These are phyloP conservation scores for Phytophthora foliorum DNA, from an alignment of 352 stramenopile genomes.

Conservation along the genomic window DNA sequence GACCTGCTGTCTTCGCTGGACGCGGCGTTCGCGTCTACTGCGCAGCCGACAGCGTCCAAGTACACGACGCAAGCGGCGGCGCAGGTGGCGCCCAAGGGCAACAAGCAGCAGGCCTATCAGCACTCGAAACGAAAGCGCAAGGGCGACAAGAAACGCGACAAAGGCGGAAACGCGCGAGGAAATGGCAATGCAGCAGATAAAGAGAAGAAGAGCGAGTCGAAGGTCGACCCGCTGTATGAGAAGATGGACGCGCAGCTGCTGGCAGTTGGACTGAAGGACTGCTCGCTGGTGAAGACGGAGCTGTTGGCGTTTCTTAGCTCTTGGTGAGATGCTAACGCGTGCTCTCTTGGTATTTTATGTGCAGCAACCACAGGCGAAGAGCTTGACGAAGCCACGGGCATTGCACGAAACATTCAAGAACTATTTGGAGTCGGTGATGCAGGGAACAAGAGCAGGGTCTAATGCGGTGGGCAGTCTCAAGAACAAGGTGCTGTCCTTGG, in stretches of 20 bases:
- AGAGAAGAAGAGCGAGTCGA: slow-evolving; percentile 18
- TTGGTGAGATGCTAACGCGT: slow-evolving; percentile 7
- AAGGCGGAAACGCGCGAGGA: slow-evolving; percentile 11
- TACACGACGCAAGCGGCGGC: slow-evolving; percentile 73
- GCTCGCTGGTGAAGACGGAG: slow-evolving; percentile 58
- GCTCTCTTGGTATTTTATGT: slow-evolving; percentile 1
- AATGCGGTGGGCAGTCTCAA: slow-evolving; percentile 65
- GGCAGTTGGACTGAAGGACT: slow-evolving; percentile 70
- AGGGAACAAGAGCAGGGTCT: slow-evolving; percentile 20
- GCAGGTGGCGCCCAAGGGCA: slow-evolving; percentile 40
- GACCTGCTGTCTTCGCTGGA: slow-evolving; percentile 85
- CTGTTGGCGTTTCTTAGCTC: neutral
- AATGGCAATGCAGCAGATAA: slow-evolving; percentile 12
- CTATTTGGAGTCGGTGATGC: slow-evolving; percentile 50
- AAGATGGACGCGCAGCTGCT: slow-evolving; percentile 61
- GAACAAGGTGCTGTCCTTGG: slow-evolving; percentile 84
- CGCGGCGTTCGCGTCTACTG: slow-evolving; percentile 62
- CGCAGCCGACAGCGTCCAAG: slow-evolving; percentile 56
- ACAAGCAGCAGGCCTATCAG: slow-evolving; percentile 75
- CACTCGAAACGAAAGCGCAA: slow-evolving; percentile 73
- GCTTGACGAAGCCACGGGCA: slow-evolving; percentile 32
- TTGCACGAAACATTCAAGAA: slow-evolving; percentile 50
- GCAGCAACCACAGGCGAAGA: slow-evolving; percentile 41
- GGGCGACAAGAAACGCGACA: slow-evolving; percentile 26
- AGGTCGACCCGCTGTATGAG: slow-evolving; percentile 61